Percentiles rank a stretch among this genome's conserved stretches.
Evolutionary conservation across 768 basidiomycete genomes (phyloP).

Genomic region (Russula brevipes): DNA sequence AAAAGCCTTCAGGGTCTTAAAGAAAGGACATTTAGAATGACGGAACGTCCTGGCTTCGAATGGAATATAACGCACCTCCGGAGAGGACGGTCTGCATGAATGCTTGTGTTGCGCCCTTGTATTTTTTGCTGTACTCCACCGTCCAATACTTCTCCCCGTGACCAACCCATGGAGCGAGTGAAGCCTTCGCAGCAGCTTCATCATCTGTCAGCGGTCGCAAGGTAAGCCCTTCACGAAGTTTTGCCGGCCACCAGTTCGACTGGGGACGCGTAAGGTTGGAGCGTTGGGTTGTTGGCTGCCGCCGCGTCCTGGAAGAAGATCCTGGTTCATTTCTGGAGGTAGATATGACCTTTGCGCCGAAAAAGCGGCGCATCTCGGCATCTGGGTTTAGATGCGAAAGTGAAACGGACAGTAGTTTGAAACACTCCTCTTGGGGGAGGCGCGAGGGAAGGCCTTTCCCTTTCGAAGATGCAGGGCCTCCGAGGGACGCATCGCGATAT

Average conservation of each 20-base stretch:
- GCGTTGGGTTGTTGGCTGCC: slow-evolving; percentile 44
- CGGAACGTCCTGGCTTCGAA: neutral
- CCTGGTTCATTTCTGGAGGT: slow-evolving; percentile 44
- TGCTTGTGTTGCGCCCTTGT: slow-evolving; percentile 71
- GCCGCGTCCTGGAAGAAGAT: slow-evolving; percentile 34
- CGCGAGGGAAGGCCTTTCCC: slow-evolving; percentile 28
- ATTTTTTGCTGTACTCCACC: slow-evolving; percentile 78
- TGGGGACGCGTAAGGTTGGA: slow-evolving; percentile 77
- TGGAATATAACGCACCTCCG: slow-evolving; percentile 54
- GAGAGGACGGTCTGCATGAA: slow-evolving; percentile 79
- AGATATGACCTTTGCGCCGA: slow-evolving; percentile 84
- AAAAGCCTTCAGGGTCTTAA: slow-evolving; percentile 73
- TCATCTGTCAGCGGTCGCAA: slow-evolving; percentile 51
- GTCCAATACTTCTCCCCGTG: slow-evolving; percentile 83
- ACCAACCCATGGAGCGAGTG: slow-evolving; percentile 35
- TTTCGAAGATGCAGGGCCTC: neutral
- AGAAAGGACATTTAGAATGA: neutral
- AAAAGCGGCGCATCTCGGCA: slow-evolving; percentile 89
- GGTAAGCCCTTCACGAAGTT: slow-evolving; percentile 66
- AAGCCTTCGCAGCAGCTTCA: slow-evolving; percentile 46
- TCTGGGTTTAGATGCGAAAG: slow-evolving; percentile 79
- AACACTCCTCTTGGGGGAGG: slow-evolving; percentile 37
- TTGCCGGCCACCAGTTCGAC: slow-evolving; percentile 67
- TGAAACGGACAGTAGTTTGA: slow-evolving; percentile 69
- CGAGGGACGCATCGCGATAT: slow-evolving; percentile 48